Evolutionary conservation across 768 basidiomycete genomes (phyloP).

Genomic region (Suillus bovinus): DNA sequence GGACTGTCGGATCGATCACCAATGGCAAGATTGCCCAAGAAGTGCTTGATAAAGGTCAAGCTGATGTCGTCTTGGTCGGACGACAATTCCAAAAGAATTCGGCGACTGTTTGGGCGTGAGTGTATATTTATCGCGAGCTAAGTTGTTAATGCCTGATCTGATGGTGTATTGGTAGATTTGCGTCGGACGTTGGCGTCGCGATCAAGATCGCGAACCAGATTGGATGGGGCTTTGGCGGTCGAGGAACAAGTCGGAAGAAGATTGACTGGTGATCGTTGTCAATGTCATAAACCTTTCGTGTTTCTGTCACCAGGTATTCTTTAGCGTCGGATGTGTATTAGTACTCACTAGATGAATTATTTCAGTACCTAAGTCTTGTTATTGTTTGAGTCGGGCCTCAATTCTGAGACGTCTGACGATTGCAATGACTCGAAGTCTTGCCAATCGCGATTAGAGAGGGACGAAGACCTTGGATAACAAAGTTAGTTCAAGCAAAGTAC

Average conservation of each 20-base stretch:
- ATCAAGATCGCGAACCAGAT: slow-evolving; percentile 53
- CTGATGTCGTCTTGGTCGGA: slow-evolving; percentile 51
- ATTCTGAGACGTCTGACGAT: no score
- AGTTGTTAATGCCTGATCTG: neutral
- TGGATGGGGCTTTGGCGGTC: slow-evolving; percentile 50
- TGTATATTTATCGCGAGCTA: slow-evolving; percentile 3
- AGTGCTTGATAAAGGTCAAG: slow-evolving; percentile 42
- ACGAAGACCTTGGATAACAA: neutral
- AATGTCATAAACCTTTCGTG: no score
- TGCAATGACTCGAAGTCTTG: no score
- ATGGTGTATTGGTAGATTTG: slow-evolving; percentile 34
- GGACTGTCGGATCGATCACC: slow-evolving; percentile 26
- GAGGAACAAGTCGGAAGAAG: slow-evolving; percentile 21
- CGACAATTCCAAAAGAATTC: slow-evolving; percentile 63
- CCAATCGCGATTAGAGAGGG: neutral
- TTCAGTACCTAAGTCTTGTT: no score
- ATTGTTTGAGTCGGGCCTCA: no score
- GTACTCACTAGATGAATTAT: no score
- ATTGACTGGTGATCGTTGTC: slow-evolving; percentile 16
- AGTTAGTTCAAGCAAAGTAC: neutral
- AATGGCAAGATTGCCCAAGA: slow-evolving; percentile 45
- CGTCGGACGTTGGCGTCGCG: slow-evolving; percentile 53
- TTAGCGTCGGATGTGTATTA: no score
- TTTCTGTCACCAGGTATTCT: no score
- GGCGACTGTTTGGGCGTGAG: slow-evolving; percentile 40